Base-by-base conservation (phyloP, 1,284 basidiomycete genomes). In the Rugiboletus extremiorientalis region DNA sequence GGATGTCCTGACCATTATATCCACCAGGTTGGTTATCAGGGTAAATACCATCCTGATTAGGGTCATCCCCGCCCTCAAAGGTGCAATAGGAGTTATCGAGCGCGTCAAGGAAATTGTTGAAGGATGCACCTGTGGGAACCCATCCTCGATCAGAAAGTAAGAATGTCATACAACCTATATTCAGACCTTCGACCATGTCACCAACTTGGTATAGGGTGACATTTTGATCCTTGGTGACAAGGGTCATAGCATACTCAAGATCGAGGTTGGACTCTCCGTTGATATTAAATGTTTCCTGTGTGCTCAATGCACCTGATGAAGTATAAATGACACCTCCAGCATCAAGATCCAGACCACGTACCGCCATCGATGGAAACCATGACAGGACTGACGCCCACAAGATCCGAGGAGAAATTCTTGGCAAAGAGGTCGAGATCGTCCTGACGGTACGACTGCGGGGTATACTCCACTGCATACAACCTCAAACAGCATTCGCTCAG, bases 51-150 rank as follows among this genome's bases (percentile, higher is more conserved):
- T 86, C 79, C 54, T 73, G 61, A 6, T 36, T 65, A 10, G 79
- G 77, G 63, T 85, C 81, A 42, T 88, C 84, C 4, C 85, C 84
- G 6, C 85, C 85, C 55, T 84, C 78, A 52, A 81, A 86, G 0
- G 77, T 79, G 61, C 87, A 88, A 72, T 79, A 89, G 2, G 76
- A 72, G 5, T 69, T 74, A 56, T 82, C 83, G 14, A 80, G 64
- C 10, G 77, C 76, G 60, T 82, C 79, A 14, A 82, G 72, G 59
- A 75, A 73, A 61, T 76, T 78, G 66, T 79, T 71, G 62, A 81
- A 79, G 6, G 74, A 78, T 43, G 72, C 79, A 41, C 79, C 79
- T 71, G 43, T n/a, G n/a, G 16, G 10, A 20, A 12, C 18, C 22
- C 46, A 31, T 30, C 25, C 28, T 22, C 1, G 1, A 25, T 60